Conservation (phyloP, 345 rosid genomes). For the Eucalyptus erythrocorys region DNA sequence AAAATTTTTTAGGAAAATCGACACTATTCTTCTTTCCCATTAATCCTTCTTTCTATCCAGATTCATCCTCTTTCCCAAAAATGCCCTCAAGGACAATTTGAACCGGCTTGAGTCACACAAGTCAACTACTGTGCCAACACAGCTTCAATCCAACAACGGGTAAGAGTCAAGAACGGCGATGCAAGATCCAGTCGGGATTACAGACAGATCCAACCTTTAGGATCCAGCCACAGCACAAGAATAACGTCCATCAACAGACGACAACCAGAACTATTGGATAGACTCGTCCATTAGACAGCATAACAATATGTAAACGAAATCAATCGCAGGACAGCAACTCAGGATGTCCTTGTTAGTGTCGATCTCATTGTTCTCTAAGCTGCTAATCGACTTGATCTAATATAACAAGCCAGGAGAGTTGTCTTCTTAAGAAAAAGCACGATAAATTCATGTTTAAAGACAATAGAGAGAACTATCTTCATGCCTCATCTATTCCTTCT, state of each 20-base stretch:
- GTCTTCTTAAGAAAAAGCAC: not conserved
- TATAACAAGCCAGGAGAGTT: not conserved
- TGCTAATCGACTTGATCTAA: not conserved
- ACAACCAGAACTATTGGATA: not conserved
- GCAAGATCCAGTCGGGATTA: not conserved
- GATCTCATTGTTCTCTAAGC: not conserved
- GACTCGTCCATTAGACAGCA: not conserved
- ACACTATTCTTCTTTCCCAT: not conserved
- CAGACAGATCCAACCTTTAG: not conserved
- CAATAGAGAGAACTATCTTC: not conserved
- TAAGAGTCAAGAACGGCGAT: not conserved
- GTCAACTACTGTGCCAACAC: not conserved
- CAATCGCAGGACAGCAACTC: not conserved
- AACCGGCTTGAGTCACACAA: not conserved
- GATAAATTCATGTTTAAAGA: not conserved
- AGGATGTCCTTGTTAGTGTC: not conserved
- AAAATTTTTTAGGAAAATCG: too few relatives aligned
- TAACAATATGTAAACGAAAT: not conserved
- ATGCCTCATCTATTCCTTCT: not conserved
- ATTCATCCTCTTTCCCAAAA: not conserved
- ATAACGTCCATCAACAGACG: not conserved
- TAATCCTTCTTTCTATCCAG: not conserved
- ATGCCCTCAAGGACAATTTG: not conserved
- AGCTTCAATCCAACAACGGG: not conserved
- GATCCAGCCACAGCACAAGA: not conserved